Percentiles rank a stretch among this genome's conserved stretches.
phyloP scores from a whole-genome alignment of 352 stramenopile species.

The Pelagophyceae sp. region DNA sequence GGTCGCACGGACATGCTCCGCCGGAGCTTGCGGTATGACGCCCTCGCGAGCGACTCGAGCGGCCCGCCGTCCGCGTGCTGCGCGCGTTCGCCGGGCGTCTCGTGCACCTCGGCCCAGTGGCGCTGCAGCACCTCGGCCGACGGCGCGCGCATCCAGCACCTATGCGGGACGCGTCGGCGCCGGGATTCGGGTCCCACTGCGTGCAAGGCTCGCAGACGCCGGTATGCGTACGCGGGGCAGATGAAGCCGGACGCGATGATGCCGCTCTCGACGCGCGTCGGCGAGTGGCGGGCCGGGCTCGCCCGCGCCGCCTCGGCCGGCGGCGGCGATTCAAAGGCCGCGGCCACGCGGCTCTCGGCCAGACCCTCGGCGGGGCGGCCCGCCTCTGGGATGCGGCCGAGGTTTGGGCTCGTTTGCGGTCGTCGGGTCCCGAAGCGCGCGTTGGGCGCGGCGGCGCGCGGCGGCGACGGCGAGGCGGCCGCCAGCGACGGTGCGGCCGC shows the following conservation, averaged over 20 bases:
- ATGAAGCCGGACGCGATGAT: slow-evolving; percentile 18
- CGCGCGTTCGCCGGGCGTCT: slow-evolving; percentile 2
- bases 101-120: slow-evolving; percentile 9
- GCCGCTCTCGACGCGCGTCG: too few species aligned
- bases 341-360: neutral
- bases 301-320: neutral
- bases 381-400: neutral
- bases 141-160: slow-evolving; percentile 19
- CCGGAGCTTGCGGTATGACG: neutral
- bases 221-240: too few species aligned
- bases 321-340: neutral
- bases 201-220: too few species aligned
- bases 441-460: neutral
- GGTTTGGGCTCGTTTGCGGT: too few species aligned
- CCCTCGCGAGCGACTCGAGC: neutral
- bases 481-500: neutral
- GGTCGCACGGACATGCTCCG: neutral
- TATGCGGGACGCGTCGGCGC: too few species aligned
- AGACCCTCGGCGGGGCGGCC: neutral
- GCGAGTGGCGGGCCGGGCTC: neutral
- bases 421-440: too few species aligned
- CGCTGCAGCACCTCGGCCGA: neutral
- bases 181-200: too few species aligned
- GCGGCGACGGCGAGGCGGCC: neutral
- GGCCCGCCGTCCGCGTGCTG: neutral